Conservation (phyloP, 176 grass and related monocot genomes). For the Tillandsia leiboldiana region DNA sequence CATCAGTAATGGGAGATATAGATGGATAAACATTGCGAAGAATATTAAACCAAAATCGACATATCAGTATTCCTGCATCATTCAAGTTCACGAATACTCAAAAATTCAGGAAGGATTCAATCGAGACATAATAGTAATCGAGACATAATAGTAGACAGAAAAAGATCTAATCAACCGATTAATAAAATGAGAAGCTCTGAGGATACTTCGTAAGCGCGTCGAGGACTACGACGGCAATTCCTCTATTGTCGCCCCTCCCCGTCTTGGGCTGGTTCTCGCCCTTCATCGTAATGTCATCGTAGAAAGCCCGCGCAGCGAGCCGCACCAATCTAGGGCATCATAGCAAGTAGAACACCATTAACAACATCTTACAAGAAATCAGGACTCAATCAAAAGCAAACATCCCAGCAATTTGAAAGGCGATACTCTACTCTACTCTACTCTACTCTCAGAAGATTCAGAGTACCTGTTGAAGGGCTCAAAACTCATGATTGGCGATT, state of each 20-base stretch:
- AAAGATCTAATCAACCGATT: background rate
- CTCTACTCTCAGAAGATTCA: background rate
- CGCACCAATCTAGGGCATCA: constrained; percentile 45
- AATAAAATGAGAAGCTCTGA: background rate
- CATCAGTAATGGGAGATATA: constrained; percentile 4
- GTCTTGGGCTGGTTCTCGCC: constrained; percentile 89
- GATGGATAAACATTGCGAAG: background rate
- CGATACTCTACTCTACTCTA: background rate
- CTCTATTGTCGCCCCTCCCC: constrained; percentile 87
- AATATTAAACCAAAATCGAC: no score
- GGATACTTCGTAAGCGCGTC: constrained; percentile 72
- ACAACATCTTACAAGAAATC: background rate
- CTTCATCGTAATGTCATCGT: constrained; percentile 86
- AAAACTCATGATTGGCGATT: constrained; percentile 35
- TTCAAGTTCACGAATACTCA: no score
- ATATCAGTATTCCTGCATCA: no score
- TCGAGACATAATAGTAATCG: background rate
- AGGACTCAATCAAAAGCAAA: background rate
- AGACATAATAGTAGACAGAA: background rate
- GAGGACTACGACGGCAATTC: constrained; percentile 92
- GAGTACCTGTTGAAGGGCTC: constrained; percentile 82
- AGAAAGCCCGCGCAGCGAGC: constrained; percentile 83
- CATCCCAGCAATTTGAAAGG: constrained; percentile 4
- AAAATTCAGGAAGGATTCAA: no score
- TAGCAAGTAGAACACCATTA: background rate